Conservation (phyloP, 768 basidiomycete species). For the Termitomyces sp. region DNA sequence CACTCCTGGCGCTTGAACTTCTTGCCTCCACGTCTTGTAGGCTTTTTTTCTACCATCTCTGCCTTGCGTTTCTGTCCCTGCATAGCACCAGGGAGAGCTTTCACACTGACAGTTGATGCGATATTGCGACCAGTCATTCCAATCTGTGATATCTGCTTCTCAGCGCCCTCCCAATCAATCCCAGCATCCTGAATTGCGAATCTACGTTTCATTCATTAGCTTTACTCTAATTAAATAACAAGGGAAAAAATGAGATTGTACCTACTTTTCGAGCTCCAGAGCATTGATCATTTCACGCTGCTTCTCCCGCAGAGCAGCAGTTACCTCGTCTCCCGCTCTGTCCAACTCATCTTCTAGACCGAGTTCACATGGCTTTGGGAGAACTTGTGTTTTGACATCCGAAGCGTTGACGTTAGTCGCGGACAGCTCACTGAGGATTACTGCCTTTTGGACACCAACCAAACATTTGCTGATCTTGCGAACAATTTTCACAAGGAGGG, state of each 20-base stretch:
- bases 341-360: conserved; percentile 65
- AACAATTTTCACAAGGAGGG: conserved; percentile 87
- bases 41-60: conserved; percentile 40
- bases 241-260: conserved; percentile 12
- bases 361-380: conserved; percentile 27
- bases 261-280: conserved; percentile 85
- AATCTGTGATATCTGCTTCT: conserved; percentile 61
- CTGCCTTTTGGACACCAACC: conserved; percentile 73
- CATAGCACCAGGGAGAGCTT: conserved; percentile 26
- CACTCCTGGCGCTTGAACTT: conserved; percentile 32
- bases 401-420: conserved; percentile 20
- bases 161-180: conserved; percentile 72
- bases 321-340: conserved; percentile 71
- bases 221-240: conserved; percentile 9
- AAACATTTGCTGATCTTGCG: conserved; percentile 78
- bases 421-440: conserved; percentile 62
- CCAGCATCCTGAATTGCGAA: conserved; percentile 69
- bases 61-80: conserved; percentile 58
- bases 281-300: conserved; percentile 87
- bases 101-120: conserved; percentile 76
- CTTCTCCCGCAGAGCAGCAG: conserved; percentile 62
- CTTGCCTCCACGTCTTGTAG: conserved; percentile 40
- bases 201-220: conserved; percentile 31
- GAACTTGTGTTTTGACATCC: conserved; percentile 3
- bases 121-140: conserved; percentile 28